phyloP scores from a whole-genome alignment of 352 stramenopile species.

The Phytophthora crassamura region DNA sequence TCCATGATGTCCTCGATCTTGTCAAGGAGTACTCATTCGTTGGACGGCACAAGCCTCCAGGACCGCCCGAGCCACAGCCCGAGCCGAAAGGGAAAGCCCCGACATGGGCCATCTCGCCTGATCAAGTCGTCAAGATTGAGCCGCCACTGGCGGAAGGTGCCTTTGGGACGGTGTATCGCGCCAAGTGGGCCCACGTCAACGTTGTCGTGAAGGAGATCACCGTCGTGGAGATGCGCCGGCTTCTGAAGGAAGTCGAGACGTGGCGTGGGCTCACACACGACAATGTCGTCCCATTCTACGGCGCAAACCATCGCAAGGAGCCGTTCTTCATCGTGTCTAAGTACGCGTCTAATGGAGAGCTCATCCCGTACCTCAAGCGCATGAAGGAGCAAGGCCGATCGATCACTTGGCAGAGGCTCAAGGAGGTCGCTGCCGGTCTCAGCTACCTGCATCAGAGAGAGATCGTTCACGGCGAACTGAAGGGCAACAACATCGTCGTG shows the following conservation, averaged over 20 bases:
- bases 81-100: slow-evolving; percentile 3
- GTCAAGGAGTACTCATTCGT: too few species aligned
- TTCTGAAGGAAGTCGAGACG: slow-evolving; percentile 25
- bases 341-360: slow-evolving; percentile 21
- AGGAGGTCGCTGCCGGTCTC: slow-evolving; percentile 24
- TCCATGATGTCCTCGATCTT: too few species aligned
- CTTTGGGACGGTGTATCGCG: slow-evolving; percentile 24
- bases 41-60: too few species aligned
- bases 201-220: slow-evolving; percentile 26
- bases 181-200: slow-evolving; percentile 14
- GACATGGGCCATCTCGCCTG: slow-evolving; percentile 16
- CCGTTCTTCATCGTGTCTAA: slow-evolving; percentile 31
- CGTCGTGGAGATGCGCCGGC: slow-evolving; percentile 8
- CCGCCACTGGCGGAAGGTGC: neutral
- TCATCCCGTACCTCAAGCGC: slow-evolving; percentile 19
- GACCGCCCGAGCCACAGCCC: too few species aligned
- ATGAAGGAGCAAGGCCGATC: slow-evolving; percentile 2
- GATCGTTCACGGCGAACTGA: slow-evolving; percentile 37
- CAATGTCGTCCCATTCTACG: slow-evolving; percentile 30
- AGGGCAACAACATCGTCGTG: slow-evolving; percentile 39
- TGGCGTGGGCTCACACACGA: slow-evolving; percentile 18
- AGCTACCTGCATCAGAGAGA: slow-evolving; percentile 18
- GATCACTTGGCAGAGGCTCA: slow-evolving; percentile 19
- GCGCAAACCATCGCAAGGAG: slow-evolving; percentile 20
- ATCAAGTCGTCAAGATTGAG: neutral